Evolutionary conservation across 2,329 filamentous ascomycete genomes (phyloP).

Genomic region (Basipetospora sp.): DNA sequence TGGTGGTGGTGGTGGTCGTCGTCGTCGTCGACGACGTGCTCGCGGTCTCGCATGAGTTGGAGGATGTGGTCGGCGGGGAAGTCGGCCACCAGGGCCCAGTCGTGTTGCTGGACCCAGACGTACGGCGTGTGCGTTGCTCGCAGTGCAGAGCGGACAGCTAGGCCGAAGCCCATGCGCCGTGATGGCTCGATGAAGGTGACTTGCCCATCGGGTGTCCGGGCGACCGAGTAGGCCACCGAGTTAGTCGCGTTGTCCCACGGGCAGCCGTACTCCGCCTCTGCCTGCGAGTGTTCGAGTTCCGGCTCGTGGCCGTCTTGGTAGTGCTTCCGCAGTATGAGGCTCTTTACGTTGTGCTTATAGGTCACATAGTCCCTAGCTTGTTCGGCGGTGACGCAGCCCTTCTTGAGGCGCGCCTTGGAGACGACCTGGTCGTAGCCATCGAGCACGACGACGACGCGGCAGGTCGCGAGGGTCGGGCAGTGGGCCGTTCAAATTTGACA

Average conservation of each 20-base stretch:
- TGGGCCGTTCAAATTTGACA: no score
- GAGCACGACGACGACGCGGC: conserved; percentile 34
- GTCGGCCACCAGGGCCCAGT: conserved; percentile 33
- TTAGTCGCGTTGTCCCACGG: conserved; percentile 17
- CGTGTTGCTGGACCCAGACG: conserved; percentile 44
- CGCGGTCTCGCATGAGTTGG: conserved; percentile 27
- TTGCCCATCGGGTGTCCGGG: conserved; percentile 18
- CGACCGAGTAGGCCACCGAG: conserved; percentile 21
- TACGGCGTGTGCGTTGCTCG: conserved; percentile 32
- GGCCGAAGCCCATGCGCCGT: conserved; percentile 35
- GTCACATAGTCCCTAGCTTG: conserved; percentile 25
- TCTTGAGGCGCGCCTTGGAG: conserved; percentile 31
- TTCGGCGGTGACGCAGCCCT: conserved; percentile 34
- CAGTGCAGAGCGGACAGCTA: conserved; percentile 38
- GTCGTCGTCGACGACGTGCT: conserved; percentile 12
- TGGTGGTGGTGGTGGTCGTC: conserved; percentile 29
- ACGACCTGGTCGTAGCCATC: conserved; percentile 36
- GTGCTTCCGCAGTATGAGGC: conserved; percentile 17
- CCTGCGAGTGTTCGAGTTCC: conserved; percentile 30
- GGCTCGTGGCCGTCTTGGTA: conserved; percentile 19
- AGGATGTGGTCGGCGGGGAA: conserved; percentile 31
- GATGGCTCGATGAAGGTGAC: conserved; percentile 35
- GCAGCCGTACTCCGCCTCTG: conserved; percentile 3
- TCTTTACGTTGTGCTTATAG: conserved; percentile 35
- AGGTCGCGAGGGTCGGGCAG: conserved; percentile 26